These are phyloP conservation scores for Actinidia arguta DNA, from an alignment of 179 eudicot species.

Conservation along the genomic window DNA sequence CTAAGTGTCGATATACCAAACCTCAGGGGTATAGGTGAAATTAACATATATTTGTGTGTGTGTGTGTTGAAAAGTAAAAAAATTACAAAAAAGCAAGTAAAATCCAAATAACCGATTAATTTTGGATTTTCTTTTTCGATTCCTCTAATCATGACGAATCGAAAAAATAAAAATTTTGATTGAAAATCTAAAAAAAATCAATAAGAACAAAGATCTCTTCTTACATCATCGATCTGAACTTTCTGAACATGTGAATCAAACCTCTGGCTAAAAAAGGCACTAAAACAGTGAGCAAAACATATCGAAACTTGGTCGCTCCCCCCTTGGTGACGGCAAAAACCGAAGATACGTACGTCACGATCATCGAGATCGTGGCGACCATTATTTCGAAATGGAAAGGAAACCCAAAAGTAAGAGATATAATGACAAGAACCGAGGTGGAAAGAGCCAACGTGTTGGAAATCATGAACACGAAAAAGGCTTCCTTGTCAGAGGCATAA, in stretches of 20 bases:
- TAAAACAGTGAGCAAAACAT: slow-evolving; percentile 17
- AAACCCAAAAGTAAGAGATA: not conserved
- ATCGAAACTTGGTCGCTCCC: slow-evolving; percentile 16
- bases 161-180: no score
- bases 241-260: slow-evolving; percentile 3
- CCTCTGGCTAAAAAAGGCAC: slow-evolving; percentile 10
- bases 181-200: no score
- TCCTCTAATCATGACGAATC: no score
- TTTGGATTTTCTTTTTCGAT: no score
- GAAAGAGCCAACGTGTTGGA: slow-evolving; percentile 29
- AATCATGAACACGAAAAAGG: slow-evolving; percentile 30
- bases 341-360: not conserved
- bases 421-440: slow-evolving; percentile 14
- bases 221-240: no score
- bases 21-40: no score
- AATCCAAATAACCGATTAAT: no score
- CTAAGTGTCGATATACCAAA: no score
- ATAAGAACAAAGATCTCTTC: no score
- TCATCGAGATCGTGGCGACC: not conserved
- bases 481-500: not conserved
- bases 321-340: not conserved
- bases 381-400: not conserved
- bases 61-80: no score
- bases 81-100: no score
- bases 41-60: no score